phyloP scores from a whole-genome alignment of 768 basidiomycete genomes.

The Tulasnella sp. region DNA sequence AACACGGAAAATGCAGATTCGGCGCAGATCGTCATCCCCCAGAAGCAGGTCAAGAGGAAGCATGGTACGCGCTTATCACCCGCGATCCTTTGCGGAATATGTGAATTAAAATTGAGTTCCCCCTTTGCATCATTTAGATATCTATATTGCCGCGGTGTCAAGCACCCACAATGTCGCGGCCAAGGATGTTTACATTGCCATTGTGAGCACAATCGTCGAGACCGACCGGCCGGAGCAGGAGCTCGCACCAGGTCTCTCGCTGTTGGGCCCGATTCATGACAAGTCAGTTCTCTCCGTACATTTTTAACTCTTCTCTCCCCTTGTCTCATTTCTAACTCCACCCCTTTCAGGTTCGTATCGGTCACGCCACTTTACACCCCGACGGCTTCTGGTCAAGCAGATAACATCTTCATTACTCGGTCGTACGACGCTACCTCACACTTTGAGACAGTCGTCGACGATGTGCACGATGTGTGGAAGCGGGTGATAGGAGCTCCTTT shows the following conservation, averaged over 20 bases:
- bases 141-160: slow-evolving; percentile 97
- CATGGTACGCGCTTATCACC: slow-evolving; percentile 63
- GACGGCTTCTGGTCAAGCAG: slow-evolving; percentile 62
- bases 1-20: slow-evolving; percentile 93
- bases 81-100: neutral
- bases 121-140: slow-evolving; percentile 46
- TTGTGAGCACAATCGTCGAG: slow-evolving; percentile 97
- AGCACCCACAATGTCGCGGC: slow-evolving; percentile 96
- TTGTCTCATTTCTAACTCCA: neutral
- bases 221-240: slow-evolving; percentile 85
- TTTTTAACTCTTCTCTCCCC: neutral
- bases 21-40: slow-evolving; percentile 95
- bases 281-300: slow-evolving; percentile 49
- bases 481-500: slow-evolving; percentile 56
- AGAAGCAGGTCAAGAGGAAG: slow-evolving; percentile 88
- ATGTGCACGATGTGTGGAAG: slow-evolving; percentile 94
- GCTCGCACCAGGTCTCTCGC: slow-evolving; percentile 80
- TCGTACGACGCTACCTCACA: slow-evolving; percentile 98
- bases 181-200: slow-evolving; percentile 89
- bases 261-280: slow-evolving; percentile 86
- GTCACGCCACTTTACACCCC: slow-evolving; percentile 84
- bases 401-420: slow-evolving; percentile 94
- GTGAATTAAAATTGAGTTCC: neutral
- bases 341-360: slow-evolving; percentile 62
- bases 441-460: slow-evolving; percentile 97